Conservation (phyloP, 768 basidiomycete species). For the Sporobolomyces roseus region DNA sequence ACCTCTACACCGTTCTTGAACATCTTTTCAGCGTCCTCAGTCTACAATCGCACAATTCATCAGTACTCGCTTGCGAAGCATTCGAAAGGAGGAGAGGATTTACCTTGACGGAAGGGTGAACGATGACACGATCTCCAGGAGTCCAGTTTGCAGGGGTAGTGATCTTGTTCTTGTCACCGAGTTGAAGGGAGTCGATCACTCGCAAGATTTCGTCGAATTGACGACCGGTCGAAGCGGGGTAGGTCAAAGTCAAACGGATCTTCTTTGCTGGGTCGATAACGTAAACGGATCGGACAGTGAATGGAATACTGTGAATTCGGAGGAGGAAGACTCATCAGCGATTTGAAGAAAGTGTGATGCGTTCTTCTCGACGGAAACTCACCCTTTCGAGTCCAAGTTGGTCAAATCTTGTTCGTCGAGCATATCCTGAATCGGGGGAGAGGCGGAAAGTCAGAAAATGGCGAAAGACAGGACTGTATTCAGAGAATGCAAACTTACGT, state of each 20-base stretch:
- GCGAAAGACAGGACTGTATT: no score
- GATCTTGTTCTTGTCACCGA: constrained; percentile 57
- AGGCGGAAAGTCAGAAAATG: background rate
- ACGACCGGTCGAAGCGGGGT: constrained; percentile 93
- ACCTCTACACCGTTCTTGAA: constrained; percentile 73
- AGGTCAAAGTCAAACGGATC: constrained; percentile 82
- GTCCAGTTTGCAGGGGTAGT: constrained; percentile 74
- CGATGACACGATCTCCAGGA: constrained; percentile 79
- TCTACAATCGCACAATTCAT: constrained; percentile 55
- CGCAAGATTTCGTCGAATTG: constrained; percentile 76
- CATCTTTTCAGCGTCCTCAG: constrained; percentile 83
- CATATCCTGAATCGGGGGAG: constrained; percentile 62
- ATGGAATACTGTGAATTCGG: constrained; percentile 75
- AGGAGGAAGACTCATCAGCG: constrained; percentile 47
- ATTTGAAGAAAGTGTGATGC: background rate
- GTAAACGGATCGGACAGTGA: constrained; percentile 97
- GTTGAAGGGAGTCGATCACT: constrained; percentile 86
- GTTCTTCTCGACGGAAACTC: background rate
- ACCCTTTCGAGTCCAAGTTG: constrained; percentile 54
- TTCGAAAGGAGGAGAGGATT: background rate
- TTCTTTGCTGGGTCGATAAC: constrained; percentile 94
- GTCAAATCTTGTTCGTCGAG: constrained; percentile 91
- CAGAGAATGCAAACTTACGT: constrained; percentile 29
- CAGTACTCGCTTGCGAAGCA: background rate
- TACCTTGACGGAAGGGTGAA: constrained; percentile 56